Evolutionary conservation across 1,139 yeast species (phyloP).

Genomic region (Blastobotrys indianensis): DNA sequence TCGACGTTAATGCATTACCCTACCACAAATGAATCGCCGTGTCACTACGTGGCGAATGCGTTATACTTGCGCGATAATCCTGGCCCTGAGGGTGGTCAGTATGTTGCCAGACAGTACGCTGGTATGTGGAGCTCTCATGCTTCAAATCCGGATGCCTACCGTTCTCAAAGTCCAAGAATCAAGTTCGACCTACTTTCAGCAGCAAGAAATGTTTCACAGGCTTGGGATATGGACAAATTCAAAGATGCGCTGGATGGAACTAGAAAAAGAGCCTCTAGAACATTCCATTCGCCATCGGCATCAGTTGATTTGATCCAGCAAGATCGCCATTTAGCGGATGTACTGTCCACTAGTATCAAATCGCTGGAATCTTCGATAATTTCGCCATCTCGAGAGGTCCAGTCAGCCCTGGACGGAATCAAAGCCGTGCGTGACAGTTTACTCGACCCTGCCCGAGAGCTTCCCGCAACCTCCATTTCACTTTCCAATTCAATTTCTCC

Average conservation of each 20-base stretch:
- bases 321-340: slow-evolving; percentile 18
- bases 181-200: slow-evolving; percentile 24
- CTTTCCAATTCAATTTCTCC: not conserved
- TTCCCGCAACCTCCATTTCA: slow-evolving; percentile 2
- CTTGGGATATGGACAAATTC: slow-evolving; percentile 21
- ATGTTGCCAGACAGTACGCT: slow-evolving; percentile 25
- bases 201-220: slow-evolving; percentile 19
- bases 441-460: slow-evolving; percentile 2
- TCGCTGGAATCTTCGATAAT: slow-evolving; percentile 12
- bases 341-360: slow-evolving; percentile 16
- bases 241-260: slow-evolving; percentile 16
- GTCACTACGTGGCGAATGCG: slow-evolving; percentile 28
- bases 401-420: slow-evolving; percentile 19
- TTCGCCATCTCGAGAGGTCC: slow-evolving; percentile 3
- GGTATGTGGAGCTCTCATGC: slow-evolving; percentile 6
- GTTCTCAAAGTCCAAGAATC: slow-evolving; percentile 14
- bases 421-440: slow-evolving; percentile 20
- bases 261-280: slow-evolving; percentile 7
- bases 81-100: slow-evolving; percentile 26
- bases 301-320: slow-evolving; percentile 12
- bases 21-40: slow-evolving; percentile 18
- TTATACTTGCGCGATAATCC: slow-evolving; percentile 26
- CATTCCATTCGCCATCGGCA: slow-evolving; percentile 10
- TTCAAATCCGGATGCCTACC: slow-evolving; percentile 1
- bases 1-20: slow-evolving; percentile 25